Evolutionary conservation across 352 stramenopile genomes (phyloP).

Genomic region (Globisporangium viniferum): DNA sequence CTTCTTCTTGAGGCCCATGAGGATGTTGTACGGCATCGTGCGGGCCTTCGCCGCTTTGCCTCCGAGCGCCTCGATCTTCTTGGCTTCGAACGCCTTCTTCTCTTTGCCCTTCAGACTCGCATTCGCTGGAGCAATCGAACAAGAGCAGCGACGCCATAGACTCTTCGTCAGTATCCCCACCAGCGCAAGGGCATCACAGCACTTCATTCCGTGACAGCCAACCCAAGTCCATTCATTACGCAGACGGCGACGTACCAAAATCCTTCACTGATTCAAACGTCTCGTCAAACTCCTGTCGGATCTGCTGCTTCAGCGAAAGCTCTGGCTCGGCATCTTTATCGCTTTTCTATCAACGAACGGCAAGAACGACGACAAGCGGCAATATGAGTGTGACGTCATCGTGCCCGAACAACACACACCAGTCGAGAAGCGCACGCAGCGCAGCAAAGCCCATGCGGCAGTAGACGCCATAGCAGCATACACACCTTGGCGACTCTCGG

Average conservation of each 20-base stretch:
- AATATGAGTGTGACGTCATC: neutral
- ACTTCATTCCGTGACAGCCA: no score
- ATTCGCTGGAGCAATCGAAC: conserved; percentile 25
- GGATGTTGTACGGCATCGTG: conserved; percentile 67
- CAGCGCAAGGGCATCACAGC: neutral
- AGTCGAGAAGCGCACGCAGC: neutral
- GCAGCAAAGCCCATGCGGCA: neutral
- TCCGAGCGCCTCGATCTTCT: conserved; percentile 67
- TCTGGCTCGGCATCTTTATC: conserved; percentile 30
- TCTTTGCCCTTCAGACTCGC: conserved; percentile 73
- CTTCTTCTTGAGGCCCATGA: conserved; percentile 73
- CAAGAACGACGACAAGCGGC: conserved; percentile 6
- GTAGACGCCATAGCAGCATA: neutral
- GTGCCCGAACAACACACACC: neutral
- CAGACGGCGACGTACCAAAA: conserved; percentile 43
- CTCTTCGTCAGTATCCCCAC: neutral
- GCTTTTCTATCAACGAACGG: conserved; percentile 19
- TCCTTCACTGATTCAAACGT: conserved; percentile 66
- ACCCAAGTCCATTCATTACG: neutral
- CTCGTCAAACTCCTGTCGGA: conserved; percentile 76
- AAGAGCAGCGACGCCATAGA: neutral
- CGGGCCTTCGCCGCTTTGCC: conserved; percentile 56
- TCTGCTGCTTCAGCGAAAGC: conserved; percentile 58
- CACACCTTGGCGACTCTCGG: conserved; percentile 27
- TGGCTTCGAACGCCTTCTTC: conserved; percentile 70